Percentiles rank a stretch among this genome's conserved stretches.
phyloP scores from a whole-genome alignment of 345 rosid species.

The Aurinia saxatilis region DNA sequence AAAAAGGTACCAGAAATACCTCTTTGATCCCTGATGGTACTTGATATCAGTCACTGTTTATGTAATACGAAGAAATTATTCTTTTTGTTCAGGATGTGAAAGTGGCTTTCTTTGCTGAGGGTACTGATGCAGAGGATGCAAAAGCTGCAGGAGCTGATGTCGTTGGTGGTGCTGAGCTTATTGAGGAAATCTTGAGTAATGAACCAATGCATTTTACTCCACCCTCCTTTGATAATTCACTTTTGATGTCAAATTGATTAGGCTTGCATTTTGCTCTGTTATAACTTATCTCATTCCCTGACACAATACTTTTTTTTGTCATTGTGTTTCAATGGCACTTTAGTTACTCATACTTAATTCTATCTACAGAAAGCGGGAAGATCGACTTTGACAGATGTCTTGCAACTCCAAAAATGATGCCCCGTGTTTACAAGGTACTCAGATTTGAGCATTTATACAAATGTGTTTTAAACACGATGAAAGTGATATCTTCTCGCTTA shows the following conservation, averaged over 20 bases:
- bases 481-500: background rate
- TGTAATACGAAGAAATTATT: background rate
- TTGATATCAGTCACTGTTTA: background rate
- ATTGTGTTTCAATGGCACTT: background rate
- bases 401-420: conserved; percentile 70
- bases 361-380: conserved; percentile 67
- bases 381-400: conserved; percentile 75
- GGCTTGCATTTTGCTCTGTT: no score
- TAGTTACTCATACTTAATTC: background rate
- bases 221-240: background rate
- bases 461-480: background rate
- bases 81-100: conserved; percentile 60
- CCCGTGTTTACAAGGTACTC: conserved; percentile 73
- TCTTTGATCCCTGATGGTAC: background rate
- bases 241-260: background rate
- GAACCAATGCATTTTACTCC: conserved; percentile 3
- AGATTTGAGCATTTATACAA: background rate
- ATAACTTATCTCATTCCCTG: no score
- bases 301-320: no score
- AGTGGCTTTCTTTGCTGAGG: conserved; percentile 90
- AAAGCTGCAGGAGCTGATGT: conserved; percentile 95
- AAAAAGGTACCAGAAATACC: conserved; percentile 54
- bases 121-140: conserved; percentile 93
- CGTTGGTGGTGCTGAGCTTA: conserved; percentile 82
- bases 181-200: conserved; percentile 76